These are phyloP conservation scores for Trichoderma parareesei DNA, from an alignment of 495 filamentous ascomycete genomes.

Conservation along the genomic window DNA sequence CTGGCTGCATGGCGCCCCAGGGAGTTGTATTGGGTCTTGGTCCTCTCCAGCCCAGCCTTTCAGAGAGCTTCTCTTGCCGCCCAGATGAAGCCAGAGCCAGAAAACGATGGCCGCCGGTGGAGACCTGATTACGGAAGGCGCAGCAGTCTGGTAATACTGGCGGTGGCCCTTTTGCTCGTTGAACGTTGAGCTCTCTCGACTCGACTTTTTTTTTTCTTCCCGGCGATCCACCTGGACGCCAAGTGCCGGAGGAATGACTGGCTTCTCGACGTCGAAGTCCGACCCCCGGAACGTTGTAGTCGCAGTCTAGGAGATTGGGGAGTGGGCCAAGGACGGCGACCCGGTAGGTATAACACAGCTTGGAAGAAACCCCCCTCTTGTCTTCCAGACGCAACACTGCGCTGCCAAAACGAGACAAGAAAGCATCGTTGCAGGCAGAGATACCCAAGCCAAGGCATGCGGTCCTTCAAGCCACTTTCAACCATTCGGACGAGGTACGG, in stretches of 20 bases:
- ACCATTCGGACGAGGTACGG: neutral
- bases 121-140: neutral
- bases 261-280: neutral
- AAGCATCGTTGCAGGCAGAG: neutral
- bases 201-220: neutral
- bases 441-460: neutral
- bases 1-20: constrained; percentile 8
- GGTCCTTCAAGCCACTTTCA: neutral
- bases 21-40: constrained; percentile 8
- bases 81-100: constrained; percentile 4
- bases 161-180: neutral
- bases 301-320: neutral
- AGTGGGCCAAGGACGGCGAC: neutral
- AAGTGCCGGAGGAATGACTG: neutral
- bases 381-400: neutral
- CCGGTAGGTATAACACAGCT: neutral
- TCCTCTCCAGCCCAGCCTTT: constrained; percentile 19
- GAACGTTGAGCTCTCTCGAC: neutral
- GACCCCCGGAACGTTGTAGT: neutral
- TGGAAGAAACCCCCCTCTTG: neutral
- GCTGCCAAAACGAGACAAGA: neutral
- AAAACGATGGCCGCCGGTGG: constrained; percentile 2
- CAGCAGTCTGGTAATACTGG: neutral
- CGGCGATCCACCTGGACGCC: neutral
- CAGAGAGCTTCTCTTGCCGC: constrained; percentile 38